Conservation (phyloP, 306 rosid genomes). For the Quercus aquifolioides region DNA sequence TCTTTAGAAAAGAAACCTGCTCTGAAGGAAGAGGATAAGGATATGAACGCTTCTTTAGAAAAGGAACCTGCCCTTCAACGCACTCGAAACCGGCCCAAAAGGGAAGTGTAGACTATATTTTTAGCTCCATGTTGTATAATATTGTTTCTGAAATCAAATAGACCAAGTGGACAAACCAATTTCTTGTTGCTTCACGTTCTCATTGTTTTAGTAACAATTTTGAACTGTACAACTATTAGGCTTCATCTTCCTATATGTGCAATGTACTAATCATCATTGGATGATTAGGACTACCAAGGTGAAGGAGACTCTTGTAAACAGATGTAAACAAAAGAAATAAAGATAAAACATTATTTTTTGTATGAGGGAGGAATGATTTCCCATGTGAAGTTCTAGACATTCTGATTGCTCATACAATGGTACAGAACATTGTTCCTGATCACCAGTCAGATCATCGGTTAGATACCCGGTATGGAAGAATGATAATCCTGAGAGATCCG, state of each 20-base stretch:
- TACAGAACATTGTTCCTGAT: too few species aligned
- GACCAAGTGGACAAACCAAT: constrained; percentile 2
- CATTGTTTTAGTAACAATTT: constrained; percentile 4
- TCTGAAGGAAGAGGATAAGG: constrained; percentile 22
- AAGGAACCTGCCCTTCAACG: constrained; percentile 59
- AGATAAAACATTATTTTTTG: too few species aligned
- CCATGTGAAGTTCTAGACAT: too few species aligned
- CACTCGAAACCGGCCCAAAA: constrained; percentile 78
- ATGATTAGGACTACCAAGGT: neutral
- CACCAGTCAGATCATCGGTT: too few species aligned
- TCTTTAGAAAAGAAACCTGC: constrained; percentile 47
- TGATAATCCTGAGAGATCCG: neutral
- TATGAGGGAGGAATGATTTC: too few species aligned
- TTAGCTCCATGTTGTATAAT: neutral
- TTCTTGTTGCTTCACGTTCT: constrained; percentile 8
- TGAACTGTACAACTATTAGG: neutral
- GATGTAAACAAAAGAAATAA: too few species aligned
- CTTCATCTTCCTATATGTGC: neutral
- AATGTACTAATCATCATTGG: neutral
- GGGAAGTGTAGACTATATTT: constrained; percentile 42
- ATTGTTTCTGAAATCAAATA: neutral
- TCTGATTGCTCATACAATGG: too few species aligned
- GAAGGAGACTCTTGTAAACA: neutral
- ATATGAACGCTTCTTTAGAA: constrained; percentile 27
- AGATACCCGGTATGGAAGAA: neutral